Percentiles rank a stretch among this genome's conserved stretches.
Evolutionary conservation across 805 yeast genomes (phyloP).

Genomic region (Kockiozyma suomiensis): DNA sequence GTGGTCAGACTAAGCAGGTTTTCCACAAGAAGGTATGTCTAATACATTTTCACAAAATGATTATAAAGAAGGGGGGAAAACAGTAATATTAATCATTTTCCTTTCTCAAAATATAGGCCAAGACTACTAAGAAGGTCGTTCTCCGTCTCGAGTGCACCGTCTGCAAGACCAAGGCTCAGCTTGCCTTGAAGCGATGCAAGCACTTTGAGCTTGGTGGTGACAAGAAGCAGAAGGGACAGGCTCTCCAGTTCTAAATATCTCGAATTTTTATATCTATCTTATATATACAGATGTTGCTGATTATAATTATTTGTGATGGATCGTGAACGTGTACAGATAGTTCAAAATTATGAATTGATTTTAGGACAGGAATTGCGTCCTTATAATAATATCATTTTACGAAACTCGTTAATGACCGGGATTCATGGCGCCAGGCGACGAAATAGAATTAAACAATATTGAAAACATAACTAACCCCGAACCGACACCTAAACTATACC

Average conservation of each 20-base stretch:
- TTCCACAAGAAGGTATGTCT: constrained; percentile 85
- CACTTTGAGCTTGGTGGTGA: constrained; percentile 99
- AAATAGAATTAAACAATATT: no score
- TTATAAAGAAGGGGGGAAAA: no score
- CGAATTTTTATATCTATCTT: neutral
- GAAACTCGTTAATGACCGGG: no score
- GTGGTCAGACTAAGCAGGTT: constrained; percentile 99
- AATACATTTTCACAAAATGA: neutral
- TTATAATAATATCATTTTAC: no score
- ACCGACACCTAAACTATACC: no score
- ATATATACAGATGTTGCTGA: neutral
- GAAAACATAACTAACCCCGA: no score
- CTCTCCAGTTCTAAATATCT: constrained; percentile 83
- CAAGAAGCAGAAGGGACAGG: constrained; percentile 99
- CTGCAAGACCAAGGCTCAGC: constrained; percentile 99
- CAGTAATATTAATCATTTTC: no score
- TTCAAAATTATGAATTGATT: neutral
- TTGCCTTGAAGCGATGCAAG: constrained; percentile 99
- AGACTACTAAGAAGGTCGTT: constrained; percentile 99
- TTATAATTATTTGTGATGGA: neutral
- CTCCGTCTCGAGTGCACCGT: constrained; percentile 98
- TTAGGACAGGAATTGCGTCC: no score
- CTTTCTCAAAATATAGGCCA: constrained; percentile 53
- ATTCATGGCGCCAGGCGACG: no score
- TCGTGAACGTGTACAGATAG: neutral